Base-by-base conservation (phyloP, 2,329 filamentous ascomycete species). In the Fusarium sp. region DNA sequence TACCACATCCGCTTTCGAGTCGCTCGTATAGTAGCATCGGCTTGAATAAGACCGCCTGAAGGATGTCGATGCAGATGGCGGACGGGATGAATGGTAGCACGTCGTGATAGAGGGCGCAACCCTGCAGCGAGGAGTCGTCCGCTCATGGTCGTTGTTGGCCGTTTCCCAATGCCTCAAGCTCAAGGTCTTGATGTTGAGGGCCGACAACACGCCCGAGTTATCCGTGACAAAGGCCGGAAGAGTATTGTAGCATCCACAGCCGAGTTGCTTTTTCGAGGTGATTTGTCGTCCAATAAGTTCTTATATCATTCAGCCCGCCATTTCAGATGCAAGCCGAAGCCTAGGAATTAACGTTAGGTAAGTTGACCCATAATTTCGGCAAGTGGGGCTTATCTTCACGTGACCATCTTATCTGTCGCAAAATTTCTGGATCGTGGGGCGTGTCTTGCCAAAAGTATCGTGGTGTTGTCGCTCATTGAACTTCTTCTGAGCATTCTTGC, bases 1-100 rank as follows among this genome's bases (percentile, higher is more conserved):
- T 91, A 88, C 89, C 91, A 95, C 75, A 88, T 82, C 60, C 88
- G 85, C 51, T 83, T 81, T 74, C 84, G 79, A 71, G 85, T 80
- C 72, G 83, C 79, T 70, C 87, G 83, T 67, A 87, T 80, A 67
- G 84, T 80, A 60, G 84, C 82, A 77, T 91, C 85, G 65, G 87
- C 82, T 68, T 87, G 82, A 57, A 92, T 81, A 32, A 93, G 83
- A 23, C 90, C 89, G 51, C 88, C 88, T 13, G 87, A 86, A 31
- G 88, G 84, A 56, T 88, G 80, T 61, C 82, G 86, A 76, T 91
- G 87, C 67, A 90, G 80, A 73, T 88, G 84, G 70, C 89, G 88
- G 69, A 80, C 79, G 63, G 80, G 75, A 70, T 80, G 80, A 69
- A 82, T 76, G 61, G 81, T 76, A 67, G 80, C 82, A 76, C 85